Percentiles rank a stretch among this genome's conserved stretches.
phyloP scores from a whole-genome alignment of 2,329 filamentous ascomycete genomes.

The Ramichloridium luteum region DNA sequence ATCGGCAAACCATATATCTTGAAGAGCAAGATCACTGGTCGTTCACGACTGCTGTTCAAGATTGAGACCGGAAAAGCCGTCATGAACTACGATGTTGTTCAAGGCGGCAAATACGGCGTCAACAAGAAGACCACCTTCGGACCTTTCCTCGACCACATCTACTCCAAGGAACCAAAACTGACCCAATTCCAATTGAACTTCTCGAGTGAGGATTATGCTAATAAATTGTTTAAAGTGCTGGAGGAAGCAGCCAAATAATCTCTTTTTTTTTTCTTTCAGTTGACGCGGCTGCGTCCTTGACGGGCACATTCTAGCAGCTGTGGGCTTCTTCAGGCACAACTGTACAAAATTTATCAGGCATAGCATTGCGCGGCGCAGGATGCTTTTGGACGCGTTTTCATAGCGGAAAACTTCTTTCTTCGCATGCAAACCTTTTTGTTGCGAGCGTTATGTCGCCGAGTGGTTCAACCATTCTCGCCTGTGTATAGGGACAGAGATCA shows the following conservation, averaged over 20 bases:
- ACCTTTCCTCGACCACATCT: conserved; percentile 13
- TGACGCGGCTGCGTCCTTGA: too few species aligned
- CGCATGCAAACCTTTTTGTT: too few species aligned
- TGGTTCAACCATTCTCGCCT: too few species aligned
- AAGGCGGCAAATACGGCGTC: conserved; percentile 10
- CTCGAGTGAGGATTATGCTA: neutral
- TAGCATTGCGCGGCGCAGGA: too few species aligned
- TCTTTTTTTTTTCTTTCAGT: too few species aligned
- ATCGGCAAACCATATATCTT: conserved; percentile 60
- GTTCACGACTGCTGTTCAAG: conserved; percentile 57
- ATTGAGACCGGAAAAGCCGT: conserved; percentile 25
- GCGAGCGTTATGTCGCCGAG: too few species aligned
- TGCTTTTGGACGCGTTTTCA: too few species aligned
- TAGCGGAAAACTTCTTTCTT: too few species aligned
- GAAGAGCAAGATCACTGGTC: conserved; percentile 57
- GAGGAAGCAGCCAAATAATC: neutral
- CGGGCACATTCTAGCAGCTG: too few species aligned
- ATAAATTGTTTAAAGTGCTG: neutral
- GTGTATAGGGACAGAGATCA: too few species aligned
- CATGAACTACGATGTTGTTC: conserved; percentile 11
- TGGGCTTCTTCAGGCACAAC: too few species aligned
- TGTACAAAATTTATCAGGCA: too few species aligned
- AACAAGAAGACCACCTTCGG: conserved; percentile 12
- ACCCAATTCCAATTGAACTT: conserved; percentile 6
- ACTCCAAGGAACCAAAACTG: conserved; percentile 7